Evolutionary conservation across 1,139 yeast species (phyloP), one percentile per base, ranked within the genome.

Genomic region (Taphrina communis): DNA sequence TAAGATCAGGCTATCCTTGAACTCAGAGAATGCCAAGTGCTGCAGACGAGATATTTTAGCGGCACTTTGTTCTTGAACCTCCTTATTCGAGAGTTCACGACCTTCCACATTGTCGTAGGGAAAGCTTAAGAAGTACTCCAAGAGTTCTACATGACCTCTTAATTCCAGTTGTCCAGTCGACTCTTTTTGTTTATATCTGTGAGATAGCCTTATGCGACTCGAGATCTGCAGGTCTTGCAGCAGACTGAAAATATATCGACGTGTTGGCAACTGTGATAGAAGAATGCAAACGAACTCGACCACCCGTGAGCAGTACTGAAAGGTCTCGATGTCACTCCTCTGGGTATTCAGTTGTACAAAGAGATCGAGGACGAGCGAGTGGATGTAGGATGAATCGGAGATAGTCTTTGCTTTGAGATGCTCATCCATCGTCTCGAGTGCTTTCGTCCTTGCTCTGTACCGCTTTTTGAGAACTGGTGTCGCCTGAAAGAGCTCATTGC

Each of bases 91-190:
- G n/a, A 77, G 69, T 11, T 74, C 69, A 31, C 72, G 74, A 12
- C 85, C 85, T 0, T 80, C 73, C 66, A 80, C 78, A 66, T 82
- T 85, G 72, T 82, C 79, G 17, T 83, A 74, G 6, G 67, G 67
- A 6, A 53, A 9, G n/a, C 14, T 31, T 5, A 63, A 8, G 11
- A 31, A 46, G n/a, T 63, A 44, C 11, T 35, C 25, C 38, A 63
- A 39, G n/a, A 42, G 19, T 11, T 39, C 41, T 11, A 53, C 19
- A 17, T 36, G 21, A 11, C 56, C 48, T 25, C 14, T 58, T 4
- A 58, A n/a, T 1, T 12, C 41, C 6, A 46, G 46, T 35, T 9
- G 35, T 5, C 14, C 12, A 5, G 53, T 8, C 8, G 35, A n/a
- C 35, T 17, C 46, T n/a, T 17, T 31, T 21, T 12, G 56, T 21